Evolutionary conservation across 2,329 filamentous ascomycete genomes (phyloP).

Genomic region (Lomentospora prolificans): DNA sequence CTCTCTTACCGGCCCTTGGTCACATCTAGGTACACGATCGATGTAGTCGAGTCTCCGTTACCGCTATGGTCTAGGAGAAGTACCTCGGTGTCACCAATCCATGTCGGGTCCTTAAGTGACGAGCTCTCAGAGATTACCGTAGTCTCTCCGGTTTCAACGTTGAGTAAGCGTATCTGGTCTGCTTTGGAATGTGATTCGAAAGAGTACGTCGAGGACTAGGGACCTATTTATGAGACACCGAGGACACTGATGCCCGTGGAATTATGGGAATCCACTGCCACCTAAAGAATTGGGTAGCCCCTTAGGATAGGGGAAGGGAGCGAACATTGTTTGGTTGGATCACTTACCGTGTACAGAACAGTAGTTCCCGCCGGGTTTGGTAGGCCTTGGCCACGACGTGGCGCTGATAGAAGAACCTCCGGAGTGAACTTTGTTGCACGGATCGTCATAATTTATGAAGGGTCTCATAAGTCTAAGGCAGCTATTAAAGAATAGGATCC

Average conservation of each 20-base stretch:
- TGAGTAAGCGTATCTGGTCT: constrained; percentile 59
- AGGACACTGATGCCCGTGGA: no score
- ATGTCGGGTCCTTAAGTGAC: constrained; percentile 60
- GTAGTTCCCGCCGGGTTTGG: constrained; percentile 60
- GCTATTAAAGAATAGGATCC: no score
- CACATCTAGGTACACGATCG: constrained; percentile 29
- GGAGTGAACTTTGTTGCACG: constrained; percentile 63
- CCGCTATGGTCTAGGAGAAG: constrained; percentile 37
- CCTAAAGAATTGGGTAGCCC: no score
- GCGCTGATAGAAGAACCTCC: constrained; percentile 66
- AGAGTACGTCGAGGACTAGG: constrained; percentile 62
- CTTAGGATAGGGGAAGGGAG: not conserved
- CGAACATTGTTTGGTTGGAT: no score
- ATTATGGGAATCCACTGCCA: no score
- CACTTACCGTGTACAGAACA: constrained; percentile 50
- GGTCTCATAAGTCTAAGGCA: not conserved
- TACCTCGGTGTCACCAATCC: constrained; percentile 61
- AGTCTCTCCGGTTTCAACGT: constrained; percentile 57
- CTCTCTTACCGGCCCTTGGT: constrained; percentile 9
- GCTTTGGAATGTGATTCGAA: constrained; percentile 65
- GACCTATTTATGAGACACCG: no score
- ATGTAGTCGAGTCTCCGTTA: constrained; percentile 36
- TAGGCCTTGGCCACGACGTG: constrained; percentile 57
- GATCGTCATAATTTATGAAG: constrained; percentile 49
- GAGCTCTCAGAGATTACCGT: constrained; percentile 55